Conservation (phyloP, 768 basidiomycete species). For the Gloeostereum incarnatum region DNA sequence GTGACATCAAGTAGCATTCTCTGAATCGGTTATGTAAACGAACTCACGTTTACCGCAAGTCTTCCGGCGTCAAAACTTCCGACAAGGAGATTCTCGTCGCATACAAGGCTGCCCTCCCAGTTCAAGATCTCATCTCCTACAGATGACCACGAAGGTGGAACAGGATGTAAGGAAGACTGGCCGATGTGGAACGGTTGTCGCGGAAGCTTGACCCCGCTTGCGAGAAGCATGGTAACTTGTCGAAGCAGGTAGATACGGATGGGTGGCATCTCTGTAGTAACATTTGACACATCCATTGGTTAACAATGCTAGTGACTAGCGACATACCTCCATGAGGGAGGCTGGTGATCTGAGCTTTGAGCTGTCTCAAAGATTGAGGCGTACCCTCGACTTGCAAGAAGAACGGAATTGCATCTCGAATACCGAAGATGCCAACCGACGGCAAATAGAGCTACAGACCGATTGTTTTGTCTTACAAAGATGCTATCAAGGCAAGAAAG, state of each 20-base stretch:
- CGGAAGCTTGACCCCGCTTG: neutral
- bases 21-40: slow-evolving; percentile 6
- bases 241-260: neutral
- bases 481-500: neutral
- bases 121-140: neutral
- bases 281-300: neutral
- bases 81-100: neutral
- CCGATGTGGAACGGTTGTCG: neutral
- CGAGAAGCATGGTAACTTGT: neutral
- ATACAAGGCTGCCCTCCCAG: neutral
- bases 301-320: neutral
- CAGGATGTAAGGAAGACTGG: neutral
- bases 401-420: neutral
- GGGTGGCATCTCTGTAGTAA: neutral
- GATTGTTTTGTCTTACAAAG: neutral
- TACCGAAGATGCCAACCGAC: neutral
- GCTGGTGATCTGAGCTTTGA: neutral
- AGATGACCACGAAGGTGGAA: neutral
- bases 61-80: neutral
- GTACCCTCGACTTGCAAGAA: too few relatives aligned
- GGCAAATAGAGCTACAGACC: neutral
- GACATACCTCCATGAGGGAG: neutral
- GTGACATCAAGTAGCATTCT: too few relatives aligned
- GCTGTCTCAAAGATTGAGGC: too few relatives aligned
- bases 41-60: neutral